Evolutionary conservation across 768 basidiomycete species (phyloP), one percentile per base, ranked within the genome.

Genomic region (Mycena haematopus): DNA sequence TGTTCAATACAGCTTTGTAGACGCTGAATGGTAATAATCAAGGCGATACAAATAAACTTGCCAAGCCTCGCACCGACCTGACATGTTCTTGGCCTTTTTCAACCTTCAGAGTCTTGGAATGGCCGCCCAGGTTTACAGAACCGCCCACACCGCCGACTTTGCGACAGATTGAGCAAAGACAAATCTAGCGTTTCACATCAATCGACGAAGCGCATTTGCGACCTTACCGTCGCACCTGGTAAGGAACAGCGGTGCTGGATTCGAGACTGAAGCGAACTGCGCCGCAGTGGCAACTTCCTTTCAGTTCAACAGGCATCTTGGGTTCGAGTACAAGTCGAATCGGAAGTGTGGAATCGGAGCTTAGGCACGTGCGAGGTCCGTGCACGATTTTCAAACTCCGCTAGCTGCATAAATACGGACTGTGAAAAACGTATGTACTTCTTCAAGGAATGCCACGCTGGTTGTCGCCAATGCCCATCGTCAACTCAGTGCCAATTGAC

Each of bases 121-220:
- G 74, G 1, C 81, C 88, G 24, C 86, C 84, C n/a, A 90, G 81
- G 63, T 89, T 89, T 70, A 89, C 80, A 2, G 86, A 84, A 0
- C 88, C 88, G 14, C 87, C 86, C 0, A 75, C 75, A 15, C 88
- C 88, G 40, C 87, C 87, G 11, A 88, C 86, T 71, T 90, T 90
- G 60, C 88, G 84, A 69, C 88, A 90, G 63, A 90, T 88, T 35
- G 86, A 88, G 70, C 88, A 90, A 6, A 84, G 55, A 67, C 88
- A 90, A 33, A 89, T 70, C 84, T 87, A 24, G 11, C 35, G 47
- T 50, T 29, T 8, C 5, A 6, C 22, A 38, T 27, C 14, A 22
- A 42, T n/a, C 29, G 42, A 27, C 3, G 35, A 13, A 51, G 45
- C 36, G n/a, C 51, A 33, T 38, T 24, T 6, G n/a, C 38, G 27